These are phyloP conservation scores for Lobosporangium transversale DNA, from an alignment of 192 early-diverging fungal species.

Conservation along the genomic window DNA sequence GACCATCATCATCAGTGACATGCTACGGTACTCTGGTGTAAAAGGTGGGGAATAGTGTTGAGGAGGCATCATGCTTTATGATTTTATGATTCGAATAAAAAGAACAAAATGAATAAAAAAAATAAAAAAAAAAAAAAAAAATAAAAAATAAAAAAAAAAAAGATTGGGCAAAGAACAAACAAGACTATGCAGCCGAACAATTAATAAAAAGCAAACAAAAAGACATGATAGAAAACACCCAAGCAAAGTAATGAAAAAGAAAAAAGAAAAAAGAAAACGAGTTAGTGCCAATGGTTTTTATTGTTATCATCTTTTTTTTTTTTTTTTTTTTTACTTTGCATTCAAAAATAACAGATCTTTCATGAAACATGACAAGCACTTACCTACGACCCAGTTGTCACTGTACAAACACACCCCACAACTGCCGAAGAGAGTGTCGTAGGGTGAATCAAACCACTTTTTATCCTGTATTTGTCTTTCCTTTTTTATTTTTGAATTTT, in stretches of 20 bases:
- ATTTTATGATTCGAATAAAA: background rate
- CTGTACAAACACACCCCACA: constrained; percentile 1
- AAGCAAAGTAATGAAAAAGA: background rate
- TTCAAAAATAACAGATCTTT: background rate
- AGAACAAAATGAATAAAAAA: background rate
- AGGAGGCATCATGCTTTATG: constrained; percentile 43
- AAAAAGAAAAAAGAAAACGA: background rate
- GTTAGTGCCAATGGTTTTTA: too few relatives aligned
- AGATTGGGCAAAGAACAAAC: background rate
- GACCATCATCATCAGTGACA: constrained; percentile 36
- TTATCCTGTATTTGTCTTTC: background rate
- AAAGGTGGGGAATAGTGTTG: constrained; percentile 45
- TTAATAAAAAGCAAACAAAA: background rate
- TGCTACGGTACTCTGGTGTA: constrained; percentile 30
- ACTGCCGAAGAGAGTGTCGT: background rate
- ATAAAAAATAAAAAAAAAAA: background rate
- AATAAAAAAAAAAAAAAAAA: background rate
- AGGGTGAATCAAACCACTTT: background rate
- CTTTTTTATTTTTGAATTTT: background rate
- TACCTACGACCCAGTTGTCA: background rate
- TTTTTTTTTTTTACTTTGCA: background rate
- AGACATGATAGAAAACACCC: background rate
- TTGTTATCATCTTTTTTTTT: too few relatives aligned
- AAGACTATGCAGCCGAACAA: background rate
- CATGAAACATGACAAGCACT: background rate